These are phyloP conservation scores for Bassia scoparia DNA, from an alignment of 148 eudicot species.

Conservation along the genomic window DNA sequence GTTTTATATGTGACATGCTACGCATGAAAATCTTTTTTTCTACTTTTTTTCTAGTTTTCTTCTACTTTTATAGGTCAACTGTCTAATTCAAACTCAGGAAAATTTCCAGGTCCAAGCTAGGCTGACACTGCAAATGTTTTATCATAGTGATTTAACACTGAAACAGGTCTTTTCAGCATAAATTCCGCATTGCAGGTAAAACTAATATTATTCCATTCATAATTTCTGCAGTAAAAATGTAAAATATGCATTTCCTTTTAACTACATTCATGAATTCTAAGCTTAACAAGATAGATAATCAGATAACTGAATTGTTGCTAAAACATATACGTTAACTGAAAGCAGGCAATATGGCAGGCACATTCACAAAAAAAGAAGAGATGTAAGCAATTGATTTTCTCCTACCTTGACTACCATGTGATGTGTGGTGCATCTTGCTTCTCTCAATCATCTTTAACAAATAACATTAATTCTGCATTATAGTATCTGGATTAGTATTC, in stretches of 20 bases:
- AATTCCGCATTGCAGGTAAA: slow-evolving; percentile 72
- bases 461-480: slow-evolving; percentile 36
- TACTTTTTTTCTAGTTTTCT: no score
- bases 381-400: slow-evolving; percentile 46
- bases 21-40: no score
- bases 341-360: slow-evolving; percentile 92
- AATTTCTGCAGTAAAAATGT: neutral
- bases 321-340: slow-evolving; percentile 68
- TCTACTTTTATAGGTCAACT: neutral
- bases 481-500: slow-evolving; percentile 65
- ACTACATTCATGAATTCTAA: no score
- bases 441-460: slow-evolving; percentile 16
- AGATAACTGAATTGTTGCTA: slow-evolving; percentile 12
- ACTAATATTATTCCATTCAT: neutral
- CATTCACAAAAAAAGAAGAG: slow-evolving; percentile 95
- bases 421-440: slow-evolving; percentile 12
- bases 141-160: slow-evolving; percentile 81
- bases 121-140: slow-evolving; percentile 20
- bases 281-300: neutral
- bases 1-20: no score
- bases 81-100: neutral
- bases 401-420: neutral
- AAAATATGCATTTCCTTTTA: neutral
- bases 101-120: neutral
- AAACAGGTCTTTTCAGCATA: slow-evolving; percentile 71